Conservation (phyloP, 192 early-diverging fungal genomes). For the Podila minutissima region DNA sequence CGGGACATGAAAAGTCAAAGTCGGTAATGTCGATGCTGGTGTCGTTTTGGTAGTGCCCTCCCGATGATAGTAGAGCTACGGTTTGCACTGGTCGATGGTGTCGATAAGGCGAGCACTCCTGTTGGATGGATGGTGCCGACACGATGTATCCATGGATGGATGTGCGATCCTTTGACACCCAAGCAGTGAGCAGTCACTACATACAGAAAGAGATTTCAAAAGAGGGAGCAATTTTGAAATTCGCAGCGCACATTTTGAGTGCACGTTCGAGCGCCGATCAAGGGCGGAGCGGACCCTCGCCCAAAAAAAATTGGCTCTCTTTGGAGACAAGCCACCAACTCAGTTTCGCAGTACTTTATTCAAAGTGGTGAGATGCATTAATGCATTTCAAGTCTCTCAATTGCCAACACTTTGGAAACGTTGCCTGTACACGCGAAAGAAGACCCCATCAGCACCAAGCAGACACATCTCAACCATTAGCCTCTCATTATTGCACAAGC, state of each 20-base stretch:
- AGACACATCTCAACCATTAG: background rate
- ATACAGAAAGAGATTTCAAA: slow-evolving; percentile 53
- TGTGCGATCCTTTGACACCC: background rate
- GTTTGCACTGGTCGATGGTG: too few relatives aligned
- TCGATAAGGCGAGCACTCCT: too few relatives aligned
- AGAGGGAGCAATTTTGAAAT: slow-evolving; percentile 28
- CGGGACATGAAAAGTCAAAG: background rate
- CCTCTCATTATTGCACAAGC: background rate
- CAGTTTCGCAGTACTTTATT: too few relatives aligned
- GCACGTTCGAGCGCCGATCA: background rate
- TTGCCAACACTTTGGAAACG: too few relatives aligned
- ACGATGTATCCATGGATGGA: slow-evolving; percentile 24
- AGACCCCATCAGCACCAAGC: too few relatives aligned
- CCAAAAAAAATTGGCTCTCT: background rate
- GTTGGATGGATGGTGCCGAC: slow-evolving; percentile 16
- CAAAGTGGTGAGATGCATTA: too few relatives aligned
- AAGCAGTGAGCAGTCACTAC: slow-evolving; percentile 8
- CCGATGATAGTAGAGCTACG: too few relatives aligned
- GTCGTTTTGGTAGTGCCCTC: too few relatives aligned
- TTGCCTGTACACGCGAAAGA: background rate
- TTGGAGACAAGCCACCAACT: too few relatives aligned
- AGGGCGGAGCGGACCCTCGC: background rate
- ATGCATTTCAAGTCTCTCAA: too few relatives aligned
- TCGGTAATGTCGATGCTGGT: background rate
- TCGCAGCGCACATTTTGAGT: background rate